Percentiles rank a stretch among this genome's conserved stretches.
These are phyloP conservation scores for Tuber aestivum DNA, from an alignment of 495 filamentous ascomycete genomes.

Conservation along the genomic window DNA sequence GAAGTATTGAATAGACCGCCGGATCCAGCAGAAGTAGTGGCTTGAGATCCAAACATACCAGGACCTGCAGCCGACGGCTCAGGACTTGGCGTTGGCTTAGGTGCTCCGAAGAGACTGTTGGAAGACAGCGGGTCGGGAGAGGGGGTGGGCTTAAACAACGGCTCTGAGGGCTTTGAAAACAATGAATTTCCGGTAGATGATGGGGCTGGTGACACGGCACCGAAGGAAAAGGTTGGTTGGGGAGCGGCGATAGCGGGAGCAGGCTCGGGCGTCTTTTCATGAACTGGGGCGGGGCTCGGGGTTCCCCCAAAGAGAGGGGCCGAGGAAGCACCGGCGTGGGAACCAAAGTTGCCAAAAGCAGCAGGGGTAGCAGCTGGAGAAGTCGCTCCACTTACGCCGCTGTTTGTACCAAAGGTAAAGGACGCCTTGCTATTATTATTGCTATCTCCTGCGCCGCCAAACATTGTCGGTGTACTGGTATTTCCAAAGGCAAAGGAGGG, in stretches of 20 bases:
- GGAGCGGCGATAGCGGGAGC: constrained; percentile 18
- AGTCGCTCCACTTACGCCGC: constrained; percentile 3
- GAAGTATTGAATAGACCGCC: background rate
- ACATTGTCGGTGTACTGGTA: constrained; percentile 12
- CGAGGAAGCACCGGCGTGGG: constrained; percentile 20
- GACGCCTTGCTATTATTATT: constrained; percentile 18
- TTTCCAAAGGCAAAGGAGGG: constrained; percentile 26
- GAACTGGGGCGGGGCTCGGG: constrained; percentile 18
- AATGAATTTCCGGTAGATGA: constrained; percentile 13
- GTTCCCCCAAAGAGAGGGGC: constrained; percentile 15
- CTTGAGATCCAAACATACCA: background rate
- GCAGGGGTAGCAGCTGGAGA: constrained; percentile 21
- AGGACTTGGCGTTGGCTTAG: constrained; percentile 15
- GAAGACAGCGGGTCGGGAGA: constrained; percentile 22
- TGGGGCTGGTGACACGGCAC: constrained; percentile 24
- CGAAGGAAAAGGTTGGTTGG: constrained; percentile 30
- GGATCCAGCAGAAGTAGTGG: background rate
- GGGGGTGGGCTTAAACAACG: constrained; percentile 26
- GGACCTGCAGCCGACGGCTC: constrained; percentile 8
- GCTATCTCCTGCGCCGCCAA: constrained; percentile 35
- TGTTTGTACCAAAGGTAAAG: constrained; percentile 35
- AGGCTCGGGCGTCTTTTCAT: constrained; percentile 25
- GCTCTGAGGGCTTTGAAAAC: constrained; percentile 27
- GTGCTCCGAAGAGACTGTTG: constrained; percentile 21
- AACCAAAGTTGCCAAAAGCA: constrained; percentile 14